Conservation (phyloP, 495 filamentous ascomycete genomes). For the Mytilinidion resinicola region DNA sequence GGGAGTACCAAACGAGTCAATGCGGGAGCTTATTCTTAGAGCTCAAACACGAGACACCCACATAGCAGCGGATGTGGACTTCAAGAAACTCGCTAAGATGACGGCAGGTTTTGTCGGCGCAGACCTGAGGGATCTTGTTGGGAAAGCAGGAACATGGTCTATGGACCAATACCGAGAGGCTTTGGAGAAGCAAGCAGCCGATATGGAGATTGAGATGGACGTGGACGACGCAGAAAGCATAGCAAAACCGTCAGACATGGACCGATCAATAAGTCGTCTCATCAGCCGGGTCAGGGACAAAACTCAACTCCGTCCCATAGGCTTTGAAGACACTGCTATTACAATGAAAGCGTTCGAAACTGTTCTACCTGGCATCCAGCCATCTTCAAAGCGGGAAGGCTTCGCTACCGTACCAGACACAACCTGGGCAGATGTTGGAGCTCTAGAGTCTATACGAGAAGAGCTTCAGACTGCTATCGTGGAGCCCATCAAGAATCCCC, state of each 20-base stretch:
- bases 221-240: slow-evolving; percentile 35
- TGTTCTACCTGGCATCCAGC: slow-evolving; percentile 80
- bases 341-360: slow-evolving; percentile 62
- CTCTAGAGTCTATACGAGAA: slow-evolving; percentile 69
- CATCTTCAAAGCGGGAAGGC: slow-evolving; percentile 89
- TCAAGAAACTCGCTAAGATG: slow-evolving; percentile 71
- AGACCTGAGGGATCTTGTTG: slow-evolving; percentile 55
- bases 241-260: slow-evolving; percentile 21
- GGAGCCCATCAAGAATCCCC: slow-evolving; percentile 81
- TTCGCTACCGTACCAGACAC: slow-evolving; percentile 97
- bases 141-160: slow-evolving; percentile 62
- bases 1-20: slow-evolving; percentile 81
- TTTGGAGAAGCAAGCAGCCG: slow-evolving; percentile 29
- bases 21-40: slow-evolving; percentile 75
- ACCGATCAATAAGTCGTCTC: slow-evolving; percentile 43
- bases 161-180: slow-evolving; percentile 35
- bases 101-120: slow-evolving; percentile 94
- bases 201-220: slow-evolving; percentile 28
- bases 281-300: slow-evolving; percentile 48
- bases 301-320: slow-evolving; percentile 34
- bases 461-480: slow-evolving; percentile 84
- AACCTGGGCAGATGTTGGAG: slow-evolving; percentile 90
- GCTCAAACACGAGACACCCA: slow-evolving; percentile 66
- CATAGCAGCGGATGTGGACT: slow-evolving; percentile 67
- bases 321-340: slow-evolving; percentile 39